A percentile compares a stretch with the other conserved stretches of the same genome.
Conservation (phyloP, 352 stramenopile genomes). For the Phytophthora ramorum region DNA sequence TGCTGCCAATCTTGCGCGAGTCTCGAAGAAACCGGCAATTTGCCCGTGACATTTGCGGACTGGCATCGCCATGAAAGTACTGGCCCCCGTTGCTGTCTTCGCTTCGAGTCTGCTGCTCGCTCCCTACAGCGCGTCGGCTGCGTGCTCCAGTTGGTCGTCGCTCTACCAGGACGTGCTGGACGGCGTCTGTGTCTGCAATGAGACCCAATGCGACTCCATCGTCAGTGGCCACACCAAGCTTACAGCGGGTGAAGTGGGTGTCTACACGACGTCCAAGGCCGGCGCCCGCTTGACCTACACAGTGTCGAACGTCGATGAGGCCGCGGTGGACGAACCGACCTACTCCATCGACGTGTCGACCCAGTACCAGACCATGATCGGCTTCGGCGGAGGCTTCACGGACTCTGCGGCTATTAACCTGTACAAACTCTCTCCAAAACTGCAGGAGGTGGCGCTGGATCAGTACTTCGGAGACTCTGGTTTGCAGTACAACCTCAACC, state of each 20-base stretch:
- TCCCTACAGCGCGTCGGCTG: background rate
- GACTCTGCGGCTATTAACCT: conserved; percentile 77
- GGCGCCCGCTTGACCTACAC: conserved; percentile 54
- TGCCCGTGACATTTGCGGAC: background rate
- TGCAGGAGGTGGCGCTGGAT: conserved; percentile 61
- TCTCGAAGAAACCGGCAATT: background rate
- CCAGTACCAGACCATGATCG: conserved; percentile 71
- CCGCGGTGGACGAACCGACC: conserved; percentile 15
- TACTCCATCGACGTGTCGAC: conserved; percentile 38
- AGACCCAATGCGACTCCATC: conserved; percentile 40
- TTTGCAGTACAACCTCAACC: conserved; percentile 69
- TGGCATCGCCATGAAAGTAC: conserved; percentile 31
- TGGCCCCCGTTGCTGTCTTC: conserved; percentile 2
- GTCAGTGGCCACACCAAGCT: conserved; percentile 34
- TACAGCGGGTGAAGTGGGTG: conserved; percentile 31
- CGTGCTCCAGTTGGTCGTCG: conserved; percentile 35
- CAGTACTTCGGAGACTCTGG: conserved; percentile 62
- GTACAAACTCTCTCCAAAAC: conserved; percentile 50
- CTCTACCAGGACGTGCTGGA: conserved; percentile 50
- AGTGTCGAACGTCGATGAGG: conserved; percentile 18
- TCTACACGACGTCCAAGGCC: conserved; percentile 53
- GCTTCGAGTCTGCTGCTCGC: conserved; percentile 8
- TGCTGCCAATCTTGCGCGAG: conserved; percentile 5
- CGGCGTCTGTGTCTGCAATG: conserved; percentile 63
- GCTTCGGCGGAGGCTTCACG: conserved; percentile 88